Base-by-base conservation (phyloP, 768 basidiomycete genomes). In the Mycena kentingensis region DNA sequence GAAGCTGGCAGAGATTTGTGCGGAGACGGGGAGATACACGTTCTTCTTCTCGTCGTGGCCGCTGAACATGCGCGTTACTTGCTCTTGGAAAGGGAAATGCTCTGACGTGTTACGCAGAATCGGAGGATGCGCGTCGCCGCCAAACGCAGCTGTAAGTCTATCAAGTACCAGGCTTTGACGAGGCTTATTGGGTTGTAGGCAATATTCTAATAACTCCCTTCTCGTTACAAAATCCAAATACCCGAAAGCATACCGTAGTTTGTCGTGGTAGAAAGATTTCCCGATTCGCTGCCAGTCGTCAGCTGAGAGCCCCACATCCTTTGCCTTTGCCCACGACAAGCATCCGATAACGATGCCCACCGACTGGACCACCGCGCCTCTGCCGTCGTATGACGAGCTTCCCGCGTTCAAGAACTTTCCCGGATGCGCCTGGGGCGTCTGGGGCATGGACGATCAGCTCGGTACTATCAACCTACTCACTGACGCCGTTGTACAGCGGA, bases 1-100 rank as follows among this genome's bases (percentile, higher is more conserved):
- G 64, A 75, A 76, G 51, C 72, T 88, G 2, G 77, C 83, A 11
- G 67, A 77, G 52, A 68, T 71, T 7, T 88, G 84, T 61, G 77
- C 76, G 4, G 77, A 79, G 55, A 80, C 78, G 2, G 76, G 78
- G 4, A 69, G 84, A 59, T 88, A 85, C 64, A 84, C 83, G 11
- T 87, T 90, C 66, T 88, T 88, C 76, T 87, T 88, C 69, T 77
- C 84, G 1, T 87, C 85, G 2, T 87, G 84, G 85, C 86, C 87
- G 1, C 70, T 90, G 55, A 80, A 86, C 64, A 81, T 88, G 85
- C 86, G 58, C n/a, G n/a, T n/a, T n/a, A n/a, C n/a, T n/a, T 19
- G 39, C 11, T 11, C 41, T 11, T 28, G 5, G 4, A 25, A 12
- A 11, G 10, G 18, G 42, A 16, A 19, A 28, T 35, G n/a, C 1